A percentile compares a stretch with the other conserved stretches of the same genome.
Evolutionary conservation across 2,329 filamentous ascomycete genomes (phyloP).

Genomic region (Ciborinia camelliae): DNA sequence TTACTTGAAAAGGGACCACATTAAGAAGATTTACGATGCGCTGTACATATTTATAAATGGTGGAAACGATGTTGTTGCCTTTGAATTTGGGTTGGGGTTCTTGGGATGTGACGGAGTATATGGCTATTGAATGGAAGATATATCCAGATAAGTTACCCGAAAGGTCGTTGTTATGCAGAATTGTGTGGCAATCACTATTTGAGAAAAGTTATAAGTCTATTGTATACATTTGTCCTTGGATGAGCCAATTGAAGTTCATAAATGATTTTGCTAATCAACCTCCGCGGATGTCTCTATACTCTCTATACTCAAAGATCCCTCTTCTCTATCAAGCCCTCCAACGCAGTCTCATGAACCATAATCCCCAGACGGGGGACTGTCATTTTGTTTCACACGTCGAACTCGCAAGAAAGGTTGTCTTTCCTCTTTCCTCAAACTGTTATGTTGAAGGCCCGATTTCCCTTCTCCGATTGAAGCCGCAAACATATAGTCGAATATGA

Average conservation of each 20-base stretch:
- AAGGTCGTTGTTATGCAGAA: too few species aligned
- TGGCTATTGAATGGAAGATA: too few species aligned
- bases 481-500: background rate
- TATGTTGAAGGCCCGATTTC: background rate
- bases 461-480: background rate
- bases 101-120: background rate
- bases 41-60: background rate
- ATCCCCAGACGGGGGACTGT: background rate
- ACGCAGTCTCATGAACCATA: background rate
- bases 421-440: too few species aligned
- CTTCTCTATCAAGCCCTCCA: background rate
- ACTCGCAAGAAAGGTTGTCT: background rate
- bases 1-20: background rate
- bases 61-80: background rate
- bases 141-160: background rate
- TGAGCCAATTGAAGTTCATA: too few species aligned
- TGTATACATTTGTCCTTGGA: too few species aligned
- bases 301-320: background rate
- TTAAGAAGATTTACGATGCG: background rate
- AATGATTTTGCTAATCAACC: too few species aligned
- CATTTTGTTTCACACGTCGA: background rate
- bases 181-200: background rate
- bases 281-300: background rate
- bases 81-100: background rate
- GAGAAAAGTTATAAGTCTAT: background rate